A percentile compares a stretch with the other conserved stretches of the same genome.
phyloP scores from a whole-genome alignment of 495 filamentous ascomycete species.

The Lasiosphaeria hispida region DNA sequence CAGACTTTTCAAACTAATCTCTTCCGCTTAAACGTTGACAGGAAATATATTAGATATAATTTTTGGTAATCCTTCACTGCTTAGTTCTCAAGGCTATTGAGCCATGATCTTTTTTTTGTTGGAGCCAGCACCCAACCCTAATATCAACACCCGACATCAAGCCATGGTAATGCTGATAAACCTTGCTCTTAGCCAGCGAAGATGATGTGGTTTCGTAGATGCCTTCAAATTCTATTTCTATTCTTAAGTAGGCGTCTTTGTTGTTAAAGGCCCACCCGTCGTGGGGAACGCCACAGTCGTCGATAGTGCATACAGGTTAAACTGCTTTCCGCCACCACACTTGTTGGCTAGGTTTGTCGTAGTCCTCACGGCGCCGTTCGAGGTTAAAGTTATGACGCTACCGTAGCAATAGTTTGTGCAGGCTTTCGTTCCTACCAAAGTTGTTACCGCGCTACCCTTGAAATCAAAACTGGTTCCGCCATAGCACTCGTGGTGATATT shows the following conservation, averaged over 20 bases:
- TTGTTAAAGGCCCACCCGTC: constrained; percentile 11
- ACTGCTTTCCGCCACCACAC: constrained; percentile 26
- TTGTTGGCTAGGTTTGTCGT: constrained; percentile 17
- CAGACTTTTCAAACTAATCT: no score
- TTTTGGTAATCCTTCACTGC: no score
- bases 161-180: no score
- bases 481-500: constrained; percentile 29
- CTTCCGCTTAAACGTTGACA: no score
- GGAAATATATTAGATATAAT: no score
- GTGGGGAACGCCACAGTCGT: constrained; percentile 16
- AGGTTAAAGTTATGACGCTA: constrained; percentile 10
- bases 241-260: neutral
- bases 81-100: no score
- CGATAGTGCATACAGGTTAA: constrained; percentile 25
- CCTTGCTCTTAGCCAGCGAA: no score
- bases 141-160: no score
- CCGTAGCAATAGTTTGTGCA: constrained; percentile 27
- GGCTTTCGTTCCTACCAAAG: constrained; percentile 21
- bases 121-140: no score
- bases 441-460: constrained; percentile 16
- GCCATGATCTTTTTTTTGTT: no score
- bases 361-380: constrained; percentile 8
- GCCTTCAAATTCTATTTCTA: neutral
- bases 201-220: neutral
- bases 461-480: constrained; percentile 21